These are phyloP conservation scores for Dendrocalamus latiflorus DNA, from an alignment of 202 grass and related monocot species.

Conservation along the genomic window DNA sequence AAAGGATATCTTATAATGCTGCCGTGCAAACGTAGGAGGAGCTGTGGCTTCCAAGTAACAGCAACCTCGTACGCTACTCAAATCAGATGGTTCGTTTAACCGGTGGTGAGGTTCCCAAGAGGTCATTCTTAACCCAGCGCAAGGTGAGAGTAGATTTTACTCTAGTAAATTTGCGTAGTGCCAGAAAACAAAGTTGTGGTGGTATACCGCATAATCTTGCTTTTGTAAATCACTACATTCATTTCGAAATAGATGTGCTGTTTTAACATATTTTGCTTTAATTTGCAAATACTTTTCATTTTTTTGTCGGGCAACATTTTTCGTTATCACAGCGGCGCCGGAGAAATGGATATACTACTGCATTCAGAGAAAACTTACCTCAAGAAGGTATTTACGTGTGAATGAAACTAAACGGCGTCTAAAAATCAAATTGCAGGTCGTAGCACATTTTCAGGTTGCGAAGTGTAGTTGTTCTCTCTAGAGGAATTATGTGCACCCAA, in stretches of 20 bases:
- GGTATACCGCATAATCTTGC: neutral
- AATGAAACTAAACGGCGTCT: neutral
- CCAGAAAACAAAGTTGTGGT: neutral
- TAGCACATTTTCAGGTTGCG: neutral
- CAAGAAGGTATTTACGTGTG: neutral
- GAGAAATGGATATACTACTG: neutral
- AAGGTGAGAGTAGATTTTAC: neutral
- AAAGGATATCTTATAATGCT: too few relatives aligned
- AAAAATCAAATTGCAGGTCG: neutral
- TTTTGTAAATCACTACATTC: neutral
- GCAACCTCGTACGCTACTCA: neutral
- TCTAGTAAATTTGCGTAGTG: neutral
- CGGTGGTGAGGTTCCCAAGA: neutral
- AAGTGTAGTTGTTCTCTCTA: neutral
- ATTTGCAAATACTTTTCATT: neutral
- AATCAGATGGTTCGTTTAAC: neutral
- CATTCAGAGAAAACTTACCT: neutral
- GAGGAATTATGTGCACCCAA: neutral
- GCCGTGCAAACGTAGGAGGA: neutral
- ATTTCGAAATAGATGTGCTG: neutral
- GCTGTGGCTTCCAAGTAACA: slow-evolving; percentile 25
- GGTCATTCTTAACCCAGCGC: neutral
- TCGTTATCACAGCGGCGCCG: neutral
- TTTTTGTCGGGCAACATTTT: neutral
- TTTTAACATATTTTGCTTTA: neutral